Base-by-base conservation (phyloP, 2,329 filamentous ascomycete genomes). In the Colletotrichum sp. region DNA sequence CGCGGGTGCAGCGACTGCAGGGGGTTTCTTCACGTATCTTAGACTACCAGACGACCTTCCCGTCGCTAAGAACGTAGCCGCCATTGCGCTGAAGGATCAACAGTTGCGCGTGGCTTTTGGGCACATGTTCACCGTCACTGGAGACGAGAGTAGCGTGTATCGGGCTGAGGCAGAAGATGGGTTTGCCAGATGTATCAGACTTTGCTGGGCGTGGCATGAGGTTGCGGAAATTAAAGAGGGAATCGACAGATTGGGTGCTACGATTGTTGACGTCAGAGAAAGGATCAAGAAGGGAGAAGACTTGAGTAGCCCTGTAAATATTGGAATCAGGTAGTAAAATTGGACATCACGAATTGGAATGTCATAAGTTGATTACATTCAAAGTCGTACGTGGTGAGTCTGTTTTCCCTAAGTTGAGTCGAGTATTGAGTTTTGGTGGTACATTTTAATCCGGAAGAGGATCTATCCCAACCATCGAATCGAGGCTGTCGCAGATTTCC, bases 171-270 rank as follows among this genome's bases (percentile, higher is more conserved):
- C 28, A 15, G 7, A n/a, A 8, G 21, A 66, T 18, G 76, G 85
- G 34, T 94, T 96, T 81, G 86, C 89, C 26, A 83, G 87, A 61
- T 89, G 90, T 60, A 84, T 96, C 34, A 88, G 94, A 57, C 82
- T 96, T 21, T 95, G 92, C 76, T 96, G 94, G 83, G 88, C 92
- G 8, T 96, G 94, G 92, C 93, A 94, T 82, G 88, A 92, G 3
- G 92, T 93, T 79, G 87, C 88, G 18, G 87, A 90, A 68, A 83
- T 98, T 18, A 88, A 86, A 0, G 93, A 96, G 80, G 95, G 94
- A 0, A 88, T 96, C 7, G 83, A 87, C 80, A 90, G 94, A 78
- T 84, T 96, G 70, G 92, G 63, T 7, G 58, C 43, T 8, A 69
- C 65, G 0, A 73, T 73, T 15, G 4, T 8, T 4, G 24, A 69